Evolutionary conservation across 768 basidiomycete genomes (phyloP), one percentile per base, ranked within the genome.

Genomic region (Lenzites betulinus): DNA sequence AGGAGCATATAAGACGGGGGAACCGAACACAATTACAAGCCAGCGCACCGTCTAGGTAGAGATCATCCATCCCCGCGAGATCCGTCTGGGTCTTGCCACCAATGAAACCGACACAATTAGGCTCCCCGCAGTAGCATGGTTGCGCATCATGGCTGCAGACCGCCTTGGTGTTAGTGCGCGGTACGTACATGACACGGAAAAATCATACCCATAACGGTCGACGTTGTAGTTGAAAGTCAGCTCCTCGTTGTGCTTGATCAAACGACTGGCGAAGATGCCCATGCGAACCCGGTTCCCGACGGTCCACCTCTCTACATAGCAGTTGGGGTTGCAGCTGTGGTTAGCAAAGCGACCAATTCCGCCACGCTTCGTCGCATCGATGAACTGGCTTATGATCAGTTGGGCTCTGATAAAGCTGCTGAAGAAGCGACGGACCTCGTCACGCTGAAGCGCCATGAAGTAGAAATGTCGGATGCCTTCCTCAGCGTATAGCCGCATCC

Each of bases 161-260:
- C 18, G 23, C 12, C 1, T 1, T 16, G n/a, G n/a, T 18, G 28
- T 49, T 20, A 47, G 26, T 16, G 51, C 20, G 33, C 26, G 8
- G 7, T 18, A 46, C 20, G 44, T n/a, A 42, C 20, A 48, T 28
- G 59, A n/a, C 6, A n/a, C 15, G 7, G 26, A 12, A 41, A 26
- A 0, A 3, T 41, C 89, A 50, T 61, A 95, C 96, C 96, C 97
- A 69, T 99, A 99, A 59, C 97, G 93, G 74, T 98, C 97, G 41
- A 98, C 97, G 72, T 99, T 99, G 73, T 99, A 99, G 75, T 99
- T 98, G 79, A 98, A 98, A 0, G 97, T 98, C 66, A 98, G 74
- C 74, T 98, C 95, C 69, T 97, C 95, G 63, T 92, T 74, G 70
- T 83, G 84, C 70, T 81, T 73, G 65, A 98, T 88, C 54, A 79